Evolutionary conservation across 352 stramenopile genomes (phyloP).

Genomic region (Hyaloperonospora arabidopsidis): DNA sequence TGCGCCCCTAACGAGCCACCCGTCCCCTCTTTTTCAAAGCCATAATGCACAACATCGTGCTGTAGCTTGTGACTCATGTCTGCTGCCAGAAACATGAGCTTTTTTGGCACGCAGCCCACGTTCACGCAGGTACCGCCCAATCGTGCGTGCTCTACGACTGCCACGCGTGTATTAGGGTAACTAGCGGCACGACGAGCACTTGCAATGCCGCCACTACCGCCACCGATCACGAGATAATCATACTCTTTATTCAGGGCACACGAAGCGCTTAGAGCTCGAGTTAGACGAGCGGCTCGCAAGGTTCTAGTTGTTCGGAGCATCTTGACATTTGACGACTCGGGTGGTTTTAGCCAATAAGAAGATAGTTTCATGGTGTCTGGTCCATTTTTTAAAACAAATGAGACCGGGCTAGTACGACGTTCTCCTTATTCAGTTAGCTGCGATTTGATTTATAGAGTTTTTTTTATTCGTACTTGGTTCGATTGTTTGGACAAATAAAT

Average conservation of each 20-base stretch:
- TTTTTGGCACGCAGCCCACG: conserved; percentile 99
- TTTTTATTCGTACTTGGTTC: too few relatives aligned
- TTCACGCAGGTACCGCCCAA: conserved; percentile 98
- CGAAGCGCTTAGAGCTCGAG: conserved; percentile 13
- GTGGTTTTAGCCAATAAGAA: too few relatives aligned
- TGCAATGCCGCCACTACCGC: conserved; percentile 88
- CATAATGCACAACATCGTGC: conserved; percentile 50
- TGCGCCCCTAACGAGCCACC: conserved; percentile 33
- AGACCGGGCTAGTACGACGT: too few relatives aligned
- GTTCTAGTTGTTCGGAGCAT: conserved; percentile 16
- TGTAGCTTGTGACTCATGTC: conserved; percentile 51
- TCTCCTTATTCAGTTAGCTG: too few relatives aligned
- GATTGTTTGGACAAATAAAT: too few relatives aligned
- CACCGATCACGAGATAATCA: conserved; percentile 90
- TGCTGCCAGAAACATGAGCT: conserved; percentile 92
- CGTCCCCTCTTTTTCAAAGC: conserved; percentile 38
- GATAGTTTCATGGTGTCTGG: too few relatives aligned
- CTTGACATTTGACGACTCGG: conserved; percentile 1
- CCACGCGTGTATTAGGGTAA: conserved; percentile 87
- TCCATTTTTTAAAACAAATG: too few relatives aligned
- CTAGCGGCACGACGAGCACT: conserved; percentile 85
- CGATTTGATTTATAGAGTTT: too few relatives aligned
- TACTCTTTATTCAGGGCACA: conserved; percentile 24
- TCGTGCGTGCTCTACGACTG: conserved; percentile 88
- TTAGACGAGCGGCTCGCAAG: conserved; percentile 9